Conservation (phyloP, 2,329 filamentous ascomycete species). For the Dryadomyces quercivorus region DNA sequence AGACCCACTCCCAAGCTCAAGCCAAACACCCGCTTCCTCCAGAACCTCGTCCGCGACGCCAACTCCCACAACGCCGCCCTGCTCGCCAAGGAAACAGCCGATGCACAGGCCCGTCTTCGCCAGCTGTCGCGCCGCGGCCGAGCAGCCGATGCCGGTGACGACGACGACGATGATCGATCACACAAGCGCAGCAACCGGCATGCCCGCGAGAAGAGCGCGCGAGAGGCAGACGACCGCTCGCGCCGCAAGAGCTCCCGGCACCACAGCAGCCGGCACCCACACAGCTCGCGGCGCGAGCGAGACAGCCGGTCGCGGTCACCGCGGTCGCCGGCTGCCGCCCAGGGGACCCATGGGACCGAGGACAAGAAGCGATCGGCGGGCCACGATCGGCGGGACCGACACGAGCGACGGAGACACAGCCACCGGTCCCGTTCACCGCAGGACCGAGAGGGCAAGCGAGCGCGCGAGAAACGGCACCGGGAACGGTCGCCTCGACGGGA, state of each 20-base stretch:
- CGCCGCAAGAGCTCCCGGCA: neutral
- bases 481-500: neutral
- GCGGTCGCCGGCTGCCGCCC: neutral
- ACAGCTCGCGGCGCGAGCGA: neutral
- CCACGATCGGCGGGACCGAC: neutral
- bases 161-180: neutral
- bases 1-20: slow-evolving; percentile 62
- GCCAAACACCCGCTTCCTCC: slow-evolving; percentile 82
- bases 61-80: slow-evolving; percentile 82
- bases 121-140: slow-evolving; percentile 26
- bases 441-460: no score
- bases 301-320: neutral
- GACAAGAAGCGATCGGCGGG: neutral
- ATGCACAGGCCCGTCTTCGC: slow-evolving; percentile 59
- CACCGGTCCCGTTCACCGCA: neutral
- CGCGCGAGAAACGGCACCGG: neutral
- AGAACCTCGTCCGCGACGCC: slow-evolving; percentile 77
- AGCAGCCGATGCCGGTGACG: neutral
- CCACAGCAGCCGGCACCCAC: neutral
- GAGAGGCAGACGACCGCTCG: neutral
- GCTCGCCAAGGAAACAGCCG: slow-evolving; percentile 70
- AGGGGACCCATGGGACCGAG: neutral
- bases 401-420: neutral
- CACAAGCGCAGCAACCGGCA: neutral
- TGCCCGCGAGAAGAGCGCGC: neutral